phyloP scores from a whole-genome alignment of 495 filamentous ascomycete genomes.

The Elasticomyces elasticus region DNA sequence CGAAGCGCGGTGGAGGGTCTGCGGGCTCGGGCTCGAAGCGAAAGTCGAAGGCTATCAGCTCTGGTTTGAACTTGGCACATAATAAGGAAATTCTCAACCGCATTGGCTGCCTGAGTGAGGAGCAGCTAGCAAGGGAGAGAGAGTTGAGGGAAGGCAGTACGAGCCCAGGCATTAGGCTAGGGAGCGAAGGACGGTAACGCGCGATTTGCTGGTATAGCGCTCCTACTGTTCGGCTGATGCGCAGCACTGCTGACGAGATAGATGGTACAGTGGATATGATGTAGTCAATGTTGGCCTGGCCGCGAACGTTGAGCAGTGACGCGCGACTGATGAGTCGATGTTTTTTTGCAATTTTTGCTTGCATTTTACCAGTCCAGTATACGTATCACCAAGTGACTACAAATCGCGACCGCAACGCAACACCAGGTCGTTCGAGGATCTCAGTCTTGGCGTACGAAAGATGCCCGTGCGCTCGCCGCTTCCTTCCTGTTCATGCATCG shows the following conservation, averaged over 20 bases:
- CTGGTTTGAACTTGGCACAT: slow-evolving; percentile 19
- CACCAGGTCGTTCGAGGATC: no score
- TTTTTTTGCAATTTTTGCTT: no score
- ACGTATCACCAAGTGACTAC: no score
- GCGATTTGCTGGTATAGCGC: not conserved
- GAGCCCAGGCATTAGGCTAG: not conserved
- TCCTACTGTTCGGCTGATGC: not conserved
- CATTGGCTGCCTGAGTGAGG: slow-evolving; percentile 22
- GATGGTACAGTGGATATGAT: no score
- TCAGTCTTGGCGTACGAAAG: no score
- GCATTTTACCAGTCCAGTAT: no score
- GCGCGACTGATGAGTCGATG: no score
- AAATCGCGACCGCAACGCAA: no score
- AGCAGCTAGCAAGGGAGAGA: slow-evolving; percentile 20
- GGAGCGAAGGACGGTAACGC: not conserved
- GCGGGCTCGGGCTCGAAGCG: slow-evolving; percentile 1
- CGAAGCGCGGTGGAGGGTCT: not conserved
- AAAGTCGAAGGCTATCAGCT: slow-evolving; percentile 12
- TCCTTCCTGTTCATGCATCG: no score
- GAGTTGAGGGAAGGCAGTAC: slow-evolving; percentile 17
- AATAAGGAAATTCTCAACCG: slow-evolving; percentile 21
- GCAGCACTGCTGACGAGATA: not conserved
- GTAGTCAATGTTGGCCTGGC: no score
- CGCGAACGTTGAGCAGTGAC: no score
- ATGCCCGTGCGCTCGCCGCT: no score